These are phyloP conservation scores for Pseudozyma hubeiensis DNA, from an alignment of 1,284 basidiomycete species.

Conservation along the genomic window DNA sequence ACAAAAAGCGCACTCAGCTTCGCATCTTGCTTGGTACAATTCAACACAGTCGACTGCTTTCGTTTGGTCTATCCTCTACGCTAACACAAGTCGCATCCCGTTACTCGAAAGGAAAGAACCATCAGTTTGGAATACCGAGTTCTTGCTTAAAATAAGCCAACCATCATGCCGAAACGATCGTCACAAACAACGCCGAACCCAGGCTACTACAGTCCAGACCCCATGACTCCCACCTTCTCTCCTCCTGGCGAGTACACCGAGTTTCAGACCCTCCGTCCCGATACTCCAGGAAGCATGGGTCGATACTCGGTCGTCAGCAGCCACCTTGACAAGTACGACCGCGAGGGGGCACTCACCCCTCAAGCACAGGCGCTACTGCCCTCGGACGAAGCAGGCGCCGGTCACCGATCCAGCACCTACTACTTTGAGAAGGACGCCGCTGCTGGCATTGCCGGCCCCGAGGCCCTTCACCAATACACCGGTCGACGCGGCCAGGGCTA, in stretches of 20 bases:
- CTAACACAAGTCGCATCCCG: not conserved
- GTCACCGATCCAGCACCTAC: constrained; percentile 38
- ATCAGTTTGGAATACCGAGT: not conserved
- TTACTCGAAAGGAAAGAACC: not conserved
- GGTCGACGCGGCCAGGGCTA: constrained; percentile 42
- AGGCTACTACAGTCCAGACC: constrained; percentile 43
- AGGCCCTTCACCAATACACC: constrained; percentile 19
- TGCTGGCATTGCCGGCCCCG: constrained; percentile 15
- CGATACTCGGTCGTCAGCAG: constrained; percentile 34
- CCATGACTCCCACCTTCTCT: constrained; percentile 46
- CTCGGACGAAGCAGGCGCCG: constrained; percentile 3
- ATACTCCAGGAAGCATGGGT: constrained; percentile 39
- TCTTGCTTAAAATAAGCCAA: not conserved
- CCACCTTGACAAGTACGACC: constrained; percentile 38
- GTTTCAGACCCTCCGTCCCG: constrained; percentile 45
- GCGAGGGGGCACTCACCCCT: constrained; percentile 23
- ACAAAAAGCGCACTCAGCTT: too few relatives aligned
- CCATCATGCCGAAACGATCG: constrained; percentile 19
- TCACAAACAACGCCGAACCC: constrained; percentile 19
- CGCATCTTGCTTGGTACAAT: too few relatives aligned
- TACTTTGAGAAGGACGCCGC: constrained; percentile 50
- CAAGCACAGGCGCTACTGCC: constrained; percentile 31
- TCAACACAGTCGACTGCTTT: too few relatives aligned
- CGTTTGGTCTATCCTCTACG: too few relatives aligned
- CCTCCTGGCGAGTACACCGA: constrained; percentile 44